phyloP scores from a whole-genome alignment of 1,139 yeast species.

The Kodamaea ohmeri region DNA sequence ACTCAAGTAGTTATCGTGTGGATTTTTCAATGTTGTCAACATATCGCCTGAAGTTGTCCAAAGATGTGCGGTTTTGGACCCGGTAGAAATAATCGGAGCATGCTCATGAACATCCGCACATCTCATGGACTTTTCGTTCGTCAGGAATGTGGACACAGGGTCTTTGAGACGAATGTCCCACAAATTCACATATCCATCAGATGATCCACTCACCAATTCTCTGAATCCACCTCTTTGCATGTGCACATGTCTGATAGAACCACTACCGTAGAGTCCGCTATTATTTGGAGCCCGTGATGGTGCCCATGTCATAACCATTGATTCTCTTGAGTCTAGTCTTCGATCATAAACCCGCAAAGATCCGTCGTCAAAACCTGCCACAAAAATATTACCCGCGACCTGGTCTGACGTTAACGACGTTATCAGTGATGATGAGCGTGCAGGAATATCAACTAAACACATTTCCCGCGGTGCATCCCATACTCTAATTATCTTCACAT shows the following conservation, averaged over 20 bases:
- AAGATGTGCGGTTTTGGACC: conserved; percentile 74
- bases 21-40: conserved; percentile 60
- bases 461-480: conserved; percentile 98
- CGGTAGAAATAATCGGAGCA: conserved; percentile 90
- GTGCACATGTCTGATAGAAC: conserved; percentile 76
- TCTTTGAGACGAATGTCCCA: conserved; percentile 85
- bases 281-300: conserved; percentile 17
- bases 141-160: conserved; percentile 64
- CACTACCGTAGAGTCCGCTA: conserved; percentile 28
- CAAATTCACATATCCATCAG: conserved; percentile 77
- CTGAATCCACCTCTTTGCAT: conserved; percentile 97
- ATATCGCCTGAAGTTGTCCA: conserved; percentile 87
- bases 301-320: conserved; percentile 82
- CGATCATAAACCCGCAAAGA: conserved; percentile 87
- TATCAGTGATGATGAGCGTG: conserved; percentile 85
- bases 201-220: conserved; percentile 80
- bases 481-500: conserved; percentile 81
- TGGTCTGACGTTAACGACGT: conserved; percentile 92
- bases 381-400: conserved; percentile 87
- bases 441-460: conserved; percentile 84
- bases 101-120: conserved; percentile 88
- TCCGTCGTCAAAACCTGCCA: conserved; percentile 95
- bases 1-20: conserved; percentile 44
- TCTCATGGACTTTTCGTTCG: conserved; percentile 63
- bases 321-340: conserved; percentile 77